Evolutionary conservation across 1,284 basidiomycete species (phyloP).

Genomic region (Fomitiporia mediterranea): DNA sequence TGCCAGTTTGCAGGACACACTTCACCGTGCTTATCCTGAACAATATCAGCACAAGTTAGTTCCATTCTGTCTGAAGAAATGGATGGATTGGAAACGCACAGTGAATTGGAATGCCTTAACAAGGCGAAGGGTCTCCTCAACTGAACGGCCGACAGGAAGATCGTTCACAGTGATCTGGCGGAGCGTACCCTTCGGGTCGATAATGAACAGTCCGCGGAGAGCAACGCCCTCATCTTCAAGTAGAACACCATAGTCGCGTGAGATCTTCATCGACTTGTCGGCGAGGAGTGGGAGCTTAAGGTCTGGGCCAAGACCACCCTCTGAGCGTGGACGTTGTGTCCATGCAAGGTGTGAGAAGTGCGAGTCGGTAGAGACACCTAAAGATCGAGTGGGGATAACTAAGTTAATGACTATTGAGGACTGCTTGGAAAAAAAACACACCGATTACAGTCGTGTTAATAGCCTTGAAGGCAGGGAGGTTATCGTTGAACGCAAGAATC

Average conservation of each 20-base stretch:
- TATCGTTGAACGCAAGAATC: conserved; percentile 89
- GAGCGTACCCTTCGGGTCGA: conserved; percentile 81
- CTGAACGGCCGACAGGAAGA: conserved; percentile 85
- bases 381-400: background rate
- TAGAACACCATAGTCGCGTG: conserved; percentile 79
- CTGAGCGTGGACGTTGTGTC: conserved; percentile 73
- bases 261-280: conserved; percentile 64
- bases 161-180: conserved; percentile 87
- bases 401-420: conserved; percentile 8
- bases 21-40: conserved; percentile 79
- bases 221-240: conserved; percentile 83
- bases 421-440: conserved; percentile 30
- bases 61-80: background rate
- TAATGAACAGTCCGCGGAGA: conserved; percentile 84
- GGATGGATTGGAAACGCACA: conserved; percentile 37
- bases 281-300: conserved; percentile 77
- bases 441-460: conserved; percentile 75
- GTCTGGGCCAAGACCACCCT: conserved; percentile 85
- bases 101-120: conserved; percentile 90
- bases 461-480: conserved; percentile 66
- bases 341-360: conserved; percentile 87
- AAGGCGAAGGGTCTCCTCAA: conserved; percentile 85
- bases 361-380: conserved; percentile 81
- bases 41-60: background rate
- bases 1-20: conserved; percentile 89